Evolutionary conservation across 2,329 filamentous ascomycete species (phyloP).

Genomic region (Cercospora berteroae): DNA sequence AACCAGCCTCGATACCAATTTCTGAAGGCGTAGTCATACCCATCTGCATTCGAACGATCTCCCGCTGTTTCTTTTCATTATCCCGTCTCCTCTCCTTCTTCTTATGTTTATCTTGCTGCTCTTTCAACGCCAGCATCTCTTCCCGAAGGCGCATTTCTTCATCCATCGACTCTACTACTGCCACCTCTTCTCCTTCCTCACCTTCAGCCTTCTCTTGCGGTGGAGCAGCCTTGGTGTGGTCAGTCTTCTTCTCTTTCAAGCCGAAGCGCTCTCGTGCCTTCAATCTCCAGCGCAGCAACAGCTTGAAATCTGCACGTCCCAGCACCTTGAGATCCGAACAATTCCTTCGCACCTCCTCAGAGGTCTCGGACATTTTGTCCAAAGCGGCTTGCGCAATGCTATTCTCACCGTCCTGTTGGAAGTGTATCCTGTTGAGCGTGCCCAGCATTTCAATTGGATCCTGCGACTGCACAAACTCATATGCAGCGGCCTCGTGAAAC

Average conservation of each 20-base stretch:
- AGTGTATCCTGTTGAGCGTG: conserved; percentile 77
- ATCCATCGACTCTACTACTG: conserved; percentile 84
- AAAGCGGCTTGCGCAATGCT: conserved; percentile 86
- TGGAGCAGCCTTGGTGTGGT: conserved; percentile 35
- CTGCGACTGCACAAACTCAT: conserved; percentile 87
- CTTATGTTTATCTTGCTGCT: conserved; percentile 71
- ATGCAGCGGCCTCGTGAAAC: conserved; percentile 83
- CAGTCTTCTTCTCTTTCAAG: conserved; percentile 68
- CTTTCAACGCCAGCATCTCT: conserved; percentile 77
- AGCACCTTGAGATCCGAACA: conserved; percentile 85
- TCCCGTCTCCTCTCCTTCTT: conserved; percentile 82
- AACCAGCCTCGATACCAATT: conserved; percentile 69
- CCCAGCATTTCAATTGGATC: conserved; percentile 94
- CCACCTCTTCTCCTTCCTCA: conserved; percentile 61
- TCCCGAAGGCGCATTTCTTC: conserved; percentile 89
- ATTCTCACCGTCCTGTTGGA: conserved; percentile 69
- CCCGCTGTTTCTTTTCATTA: conserved; percentile 91
- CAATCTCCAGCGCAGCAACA: conserved; percentile 83
- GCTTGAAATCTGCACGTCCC: conserved; percentile 90
- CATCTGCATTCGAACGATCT: conserved; percentile 94
- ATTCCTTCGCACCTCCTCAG: conserved; percentile 72
- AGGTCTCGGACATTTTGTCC: conserved; percentile 82
- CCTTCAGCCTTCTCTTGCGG: conserved; percentile 39
- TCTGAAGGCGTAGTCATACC: conserved; percentile 96
- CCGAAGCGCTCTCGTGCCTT: conserved; percentile 89